phyloP scores from a whole-genome alignment of 139 green algal species.

The Chlamydomonas schloesseri region DNA sequence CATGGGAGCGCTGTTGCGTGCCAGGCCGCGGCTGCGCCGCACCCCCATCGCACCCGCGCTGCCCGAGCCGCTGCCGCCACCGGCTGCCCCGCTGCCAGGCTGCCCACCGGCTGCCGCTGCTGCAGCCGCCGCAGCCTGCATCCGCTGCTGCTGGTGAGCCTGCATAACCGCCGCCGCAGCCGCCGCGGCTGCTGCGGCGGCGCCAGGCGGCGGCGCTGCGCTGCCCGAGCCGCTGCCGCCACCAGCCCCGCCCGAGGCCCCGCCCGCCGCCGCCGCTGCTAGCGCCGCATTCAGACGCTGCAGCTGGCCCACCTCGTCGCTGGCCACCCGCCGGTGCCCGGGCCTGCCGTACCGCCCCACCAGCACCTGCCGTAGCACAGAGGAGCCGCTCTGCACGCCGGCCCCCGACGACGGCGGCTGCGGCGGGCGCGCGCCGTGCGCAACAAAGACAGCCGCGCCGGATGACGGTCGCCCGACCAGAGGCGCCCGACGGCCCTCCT shows the following conservation, averaged over 20 bases:
- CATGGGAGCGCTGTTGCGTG: conserved; percentile 39
- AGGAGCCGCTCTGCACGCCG: background rate
- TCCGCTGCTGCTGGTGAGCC: background rate
- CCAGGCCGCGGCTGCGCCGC: conserved; percentile 4
- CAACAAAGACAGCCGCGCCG: too few relatives aligned
- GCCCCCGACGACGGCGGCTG: too few relatives aligned
- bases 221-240: background rate
- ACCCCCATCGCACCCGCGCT: too few relatives aligned
- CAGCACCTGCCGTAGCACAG: background rate
- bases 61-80: too few relatives aligned
- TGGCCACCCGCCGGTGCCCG: conserved; percentile 12
- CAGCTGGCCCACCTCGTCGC: conserved; percentile 9
- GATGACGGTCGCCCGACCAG: too few relatives aligned
- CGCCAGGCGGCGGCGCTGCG: background rate
- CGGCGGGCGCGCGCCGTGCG: too few relatives aligned
- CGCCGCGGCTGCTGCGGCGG: background rate
- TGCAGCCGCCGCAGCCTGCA: background rate
- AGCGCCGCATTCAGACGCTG: background rate
- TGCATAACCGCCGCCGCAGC: background rate
- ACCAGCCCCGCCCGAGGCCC: background rate
- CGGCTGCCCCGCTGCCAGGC: background rate
- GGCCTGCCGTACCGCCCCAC: background rate
- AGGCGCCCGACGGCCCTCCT: too few relatives aligned
- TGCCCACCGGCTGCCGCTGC: background rate
- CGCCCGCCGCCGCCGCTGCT: background rate